Evolutionary conservation across 2,329 filamentous ascomycete species (phyloP), one percentile per base, ranked within the genome.

Genomic region (Venturiaceae sp.): DNA sequence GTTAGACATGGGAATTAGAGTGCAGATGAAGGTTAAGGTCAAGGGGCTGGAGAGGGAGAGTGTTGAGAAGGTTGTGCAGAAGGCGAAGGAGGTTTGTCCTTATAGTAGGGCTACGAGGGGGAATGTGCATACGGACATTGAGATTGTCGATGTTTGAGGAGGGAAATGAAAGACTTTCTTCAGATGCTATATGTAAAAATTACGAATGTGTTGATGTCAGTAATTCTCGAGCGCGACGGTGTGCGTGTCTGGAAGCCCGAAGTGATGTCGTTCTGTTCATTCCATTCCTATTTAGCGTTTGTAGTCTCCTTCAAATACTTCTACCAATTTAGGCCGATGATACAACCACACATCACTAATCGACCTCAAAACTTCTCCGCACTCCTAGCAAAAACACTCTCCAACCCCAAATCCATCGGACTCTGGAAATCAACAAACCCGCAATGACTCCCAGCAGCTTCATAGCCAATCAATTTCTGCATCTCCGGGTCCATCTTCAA

Each of bases 1-100:
- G 57, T 66, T 75, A 16, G 75, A 78, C 57, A 69, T 78, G 66
- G 74, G 75, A 1, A 65, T 78, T 41, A 63, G 72, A 3, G 75
- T 77, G 2, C 70, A 76, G 28, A 72, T 78, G 69, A 68, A 71
- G 44, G 70, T 77, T 14, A 71, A 67, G 64, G 61, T 68, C 54
- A 67, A 69, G 65, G 66, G 66, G 4, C 58, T 66, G 28, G 71
- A 60, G 8, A 64, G 70, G 60, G 65, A 64, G 36, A 63, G 72
- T 16, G 39, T 73, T 19, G 66, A 72, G 61, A 69, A 71, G 64
- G 62, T 73, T 5, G 68, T 72, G 21, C 54, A 65, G 2, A 68
- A 68, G 65, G 68, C 71, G 44, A 67, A 66, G 62, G 60, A 67
- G 56, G 69, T 71, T 4, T 72, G 69, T 60, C 69, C 69, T 26